These are phyloP conservation scores for Triticum aestivum DNA, from an alignment of 176 grass and related monocot genomes.

Conservation along the genomic window IWGSC_CS_RefSeq_v2.1 NC_057805.1:29626945-29627444, in stretches of 20 bases:
- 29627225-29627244: conserved; percentile 17
- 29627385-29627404: conserved; percentile 27
- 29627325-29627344: conserved; percentile 71
- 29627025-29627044: conserved; percentile 34
- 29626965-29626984: conserved; percentile 13
- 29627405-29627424: conserved; percentile 53
- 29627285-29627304: conserved; percentile 79
- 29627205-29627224: conserved; percentile 18
- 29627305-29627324: conserved; percentile 96
- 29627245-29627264: conserved; percentile 95
- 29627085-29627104: conserved; percentile 92
- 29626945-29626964: neutral
- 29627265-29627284: conserved; percentile 74
- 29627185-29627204: conserved; percentile 29
- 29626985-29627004: neutral
- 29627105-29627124: conserved; percentile 92
- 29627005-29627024: conserved; percentile 15
- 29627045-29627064: conserved; percentile 79
- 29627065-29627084: conserved; percentile 84
- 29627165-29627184: conserved; percentile 38
- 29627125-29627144: conserved; percentile 93
- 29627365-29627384: conserved; percentile 17
- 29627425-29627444: conserved; percentile 85
- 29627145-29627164: conserved; percentile 96
- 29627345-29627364: conserved; percentile 60